Percentiles rank a stretch among this genome's conserved stretches.
Conservation (phyloP, 441 rosid species). For the Eutrema salsugineum region DNA sequence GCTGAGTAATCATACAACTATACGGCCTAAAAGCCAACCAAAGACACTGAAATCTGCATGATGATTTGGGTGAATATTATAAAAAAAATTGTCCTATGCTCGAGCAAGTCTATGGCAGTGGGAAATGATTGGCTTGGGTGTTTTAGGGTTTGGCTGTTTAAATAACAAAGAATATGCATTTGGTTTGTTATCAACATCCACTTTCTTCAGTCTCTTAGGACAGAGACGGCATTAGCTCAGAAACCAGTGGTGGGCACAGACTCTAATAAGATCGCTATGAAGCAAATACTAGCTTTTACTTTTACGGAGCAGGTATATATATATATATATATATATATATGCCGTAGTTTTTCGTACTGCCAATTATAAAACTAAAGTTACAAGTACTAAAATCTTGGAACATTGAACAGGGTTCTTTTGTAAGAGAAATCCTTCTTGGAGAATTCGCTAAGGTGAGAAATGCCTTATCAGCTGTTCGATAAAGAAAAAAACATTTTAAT, state of each 20-base stretch:
- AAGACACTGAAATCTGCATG: neutral
- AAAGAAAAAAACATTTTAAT: neutral
- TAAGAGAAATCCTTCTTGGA: slow-evolving; percentile 85
- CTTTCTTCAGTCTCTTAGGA: slow-evolving; percentile 72
- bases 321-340: slow-evolving; percentile 22
- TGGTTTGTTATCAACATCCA: neutral
- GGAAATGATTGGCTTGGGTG: slow-evolving; percentile 2
- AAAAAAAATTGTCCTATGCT: neutral
- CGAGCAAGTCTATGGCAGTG: neutral
- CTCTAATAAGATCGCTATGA: slow-evolving; percentile 51
- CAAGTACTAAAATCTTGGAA: neutral
- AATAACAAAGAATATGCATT: neutral
- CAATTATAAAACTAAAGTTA: neutral
- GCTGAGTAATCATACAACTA: neutral
- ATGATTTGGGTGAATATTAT: neutral
- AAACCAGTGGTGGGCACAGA: slow-evolving; percentile 44
- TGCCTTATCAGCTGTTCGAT: neutral
- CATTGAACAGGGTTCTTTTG: slow-evolving; percentile 72
- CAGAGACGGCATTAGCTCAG: slow-evolving; percentile 58
- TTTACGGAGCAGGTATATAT: slow-evolving; percentile 71
- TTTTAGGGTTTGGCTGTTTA: neutral
- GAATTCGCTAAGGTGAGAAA: slow-evolving; percentile 80
- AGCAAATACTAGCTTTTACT: slow-evolving; percentile 82
- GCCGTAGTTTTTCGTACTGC: neutral
- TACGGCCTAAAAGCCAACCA: neutral